Percentiles rank a stretch among this genome's conserved stretches.
Conservation (phyloP, 192 early-diverging fungal genomes). For the Physocladia obscura region DNA sequence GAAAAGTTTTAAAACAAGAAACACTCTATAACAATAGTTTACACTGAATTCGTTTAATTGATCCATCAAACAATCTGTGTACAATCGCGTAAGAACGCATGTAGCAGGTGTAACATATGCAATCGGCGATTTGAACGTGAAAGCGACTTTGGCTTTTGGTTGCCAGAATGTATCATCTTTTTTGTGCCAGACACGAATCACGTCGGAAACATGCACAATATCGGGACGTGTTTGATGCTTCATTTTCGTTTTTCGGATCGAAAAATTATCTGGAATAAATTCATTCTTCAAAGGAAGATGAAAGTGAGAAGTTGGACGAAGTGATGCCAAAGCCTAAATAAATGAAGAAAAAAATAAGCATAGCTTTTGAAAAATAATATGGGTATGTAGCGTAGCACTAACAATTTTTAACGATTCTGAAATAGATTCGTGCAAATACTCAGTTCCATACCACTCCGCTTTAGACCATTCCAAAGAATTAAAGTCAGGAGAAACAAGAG, state of each 20-base stretch:
- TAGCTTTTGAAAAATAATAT: conserved; percentile 62
- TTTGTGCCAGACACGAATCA: conserved; percentile 85
- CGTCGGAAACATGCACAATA: conserved; percentile 60
- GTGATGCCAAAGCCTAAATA: background rate
- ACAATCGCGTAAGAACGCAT: conserved; percentile 70
- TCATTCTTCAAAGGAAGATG: conserved; percentile 73
- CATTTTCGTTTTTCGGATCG: conserved; percentile 39
- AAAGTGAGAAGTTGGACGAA: conserved; percentile 54
- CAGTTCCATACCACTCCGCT: conserved; percentile 80
- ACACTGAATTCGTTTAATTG: conserved; percentile 77
- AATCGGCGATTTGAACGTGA: conserved; percentile 64
- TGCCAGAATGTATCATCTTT: conserved; percentile 91
- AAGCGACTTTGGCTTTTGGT: conserved; percentile 80
- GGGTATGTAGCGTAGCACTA: too few relatives aligned
- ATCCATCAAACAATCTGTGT: conserved; percentile 79
- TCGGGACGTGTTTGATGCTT: conserved; percentile 36
- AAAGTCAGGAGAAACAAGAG: conserved; percentile 42
- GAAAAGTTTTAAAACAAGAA: too few relatives aligned
- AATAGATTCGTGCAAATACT: conserved; percentile 71
- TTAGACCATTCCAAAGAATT: conserved; percentile 42
- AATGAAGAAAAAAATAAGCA: conserved; percentile 73
- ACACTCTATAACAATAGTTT: too few relatives aligned
- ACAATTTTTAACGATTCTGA: conserved; percentile 46
- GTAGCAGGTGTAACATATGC: conserved; percentile 73
- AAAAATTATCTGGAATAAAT: conserved; percentile 85